phyloP scores from a whole-genome alignment of 2,329 filamentous ascomycete genomes.

The Taxawa tesnikishii region DNA sequence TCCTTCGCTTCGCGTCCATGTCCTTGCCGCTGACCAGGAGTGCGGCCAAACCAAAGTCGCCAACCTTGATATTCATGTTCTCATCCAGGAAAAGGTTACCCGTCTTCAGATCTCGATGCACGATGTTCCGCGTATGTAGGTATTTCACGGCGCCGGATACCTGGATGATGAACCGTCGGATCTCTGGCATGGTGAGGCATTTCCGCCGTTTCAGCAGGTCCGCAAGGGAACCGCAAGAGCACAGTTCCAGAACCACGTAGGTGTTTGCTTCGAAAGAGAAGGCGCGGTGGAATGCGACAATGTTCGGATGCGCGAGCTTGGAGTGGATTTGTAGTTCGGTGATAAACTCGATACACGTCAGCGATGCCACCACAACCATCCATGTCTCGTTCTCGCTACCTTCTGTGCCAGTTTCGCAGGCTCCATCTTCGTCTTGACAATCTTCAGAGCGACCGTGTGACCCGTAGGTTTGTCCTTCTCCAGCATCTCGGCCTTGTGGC shows the following conservation, averaged over 20 bases:
- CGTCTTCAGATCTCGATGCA: conserved; percentile 94
- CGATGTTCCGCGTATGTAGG: conserved; percentile 89
- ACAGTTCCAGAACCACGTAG: conserved; percentile 88
- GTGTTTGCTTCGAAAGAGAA: conserved; percentile 84
- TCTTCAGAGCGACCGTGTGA: conserved; percentile 64
- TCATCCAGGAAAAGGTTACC: conserved; percentile 93
- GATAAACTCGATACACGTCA: conserved; percentile 41
- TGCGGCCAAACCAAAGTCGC: conserved; percentile 91
- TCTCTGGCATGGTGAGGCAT: conserved; percentile 84
- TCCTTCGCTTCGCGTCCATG: conserved; percentile 67
- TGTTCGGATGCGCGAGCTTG: conserved; percentile 91
- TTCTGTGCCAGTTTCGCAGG: conserved; percentile 74
- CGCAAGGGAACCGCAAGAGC: conserved; percentile 90
- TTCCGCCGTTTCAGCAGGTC: conserved; percentile 93
- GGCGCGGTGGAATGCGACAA: conserved; percentile 88
- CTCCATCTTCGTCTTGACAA: conserved; percentile 70
- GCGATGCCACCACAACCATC: background rate
- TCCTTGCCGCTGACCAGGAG: conserved; percentile 85
- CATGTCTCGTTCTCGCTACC: conserved; percentile 31
- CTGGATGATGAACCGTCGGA: conserved; percentile 86
- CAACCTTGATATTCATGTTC: conserved; percentile 95
- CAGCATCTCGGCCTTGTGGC: conserved; percentile 58
- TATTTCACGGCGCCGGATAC: conserved; percentile 97
- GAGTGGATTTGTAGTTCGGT: conserved; percentile 94
- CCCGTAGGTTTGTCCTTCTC: conserved; percentile 43